Base-by-base conservation (phyloP, 345 rosid species). In the Eucalyptus sp. region DNA sequence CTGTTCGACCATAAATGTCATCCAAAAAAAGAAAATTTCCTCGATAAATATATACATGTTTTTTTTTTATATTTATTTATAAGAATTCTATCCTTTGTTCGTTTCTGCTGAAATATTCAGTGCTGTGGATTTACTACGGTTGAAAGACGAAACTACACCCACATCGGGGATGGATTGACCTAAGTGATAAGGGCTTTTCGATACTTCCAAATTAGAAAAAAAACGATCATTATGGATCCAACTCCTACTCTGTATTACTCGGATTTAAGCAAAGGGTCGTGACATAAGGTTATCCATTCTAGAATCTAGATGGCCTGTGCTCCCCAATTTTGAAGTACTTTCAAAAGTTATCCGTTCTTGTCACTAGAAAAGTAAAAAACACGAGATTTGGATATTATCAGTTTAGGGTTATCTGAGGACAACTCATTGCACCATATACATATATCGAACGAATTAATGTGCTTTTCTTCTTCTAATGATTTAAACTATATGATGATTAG, bases 391-490 rank as follows among this genome's bases (percentile, higher is more conserved):
- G 64, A 58, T 1, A 51, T 6, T 50, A 3, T 50, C 20, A 1
- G 3, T 50, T 50, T 50, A 50, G 20, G 20, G 20, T 50, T 10
- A 24, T 24, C 1, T 4, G 0, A 24, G 64, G n/a, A 10, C 1
- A 58, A 25, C n/a, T 58, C 27, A 25, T 5, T 16, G n/a, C 54
- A 51, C 54, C 15, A 3, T 13, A 58, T 5, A 11, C 14, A 27
- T 60, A 60, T 25, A 5, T 60, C 15, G 7, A 25, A 25, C 0
- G 12, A 11, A 60, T 60, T 60, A 10, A 25, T 5, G 0, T 0
- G 1, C 5, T 58, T 58, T 24, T 58, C 64, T 24, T 58, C 64
- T 58, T 10, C 5, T 2, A 58, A 58, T 0, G 7, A 13, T 24
- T 58, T 58, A 24, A 58, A 24, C 14, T 24, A 5, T 58, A 58